Base-by-base conservation (phyloP, 2,329 filamentous ascomycete species). In the Clathrospora elynae region DNA sequence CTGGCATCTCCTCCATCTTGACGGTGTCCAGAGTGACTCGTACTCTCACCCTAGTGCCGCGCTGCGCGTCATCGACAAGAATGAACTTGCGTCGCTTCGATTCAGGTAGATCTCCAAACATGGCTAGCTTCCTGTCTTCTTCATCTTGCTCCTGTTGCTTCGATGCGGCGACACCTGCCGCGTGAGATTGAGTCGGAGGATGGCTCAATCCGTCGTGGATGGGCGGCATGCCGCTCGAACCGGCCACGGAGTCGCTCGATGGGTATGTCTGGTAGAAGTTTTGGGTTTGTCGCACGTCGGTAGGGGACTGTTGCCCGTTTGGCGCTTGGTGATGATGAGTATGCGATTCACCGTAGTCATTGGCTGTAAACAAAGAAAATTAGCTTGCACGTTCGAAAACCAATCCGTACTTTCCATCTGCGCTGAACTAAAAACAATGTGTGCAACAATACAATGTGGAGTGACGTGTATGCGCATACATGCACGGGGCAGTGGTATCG, bases 21-120 rank as follows among this genome's bases (percentile, higher is more conserved):
- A 96, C 90, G 30, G 86, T 85, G 64, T 96, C 90, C n/a, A 99
- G 83, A 51, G 88, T 93, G 36, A 96, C 91, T 49, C 91, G 87
- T 31, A 97, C 91, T 11, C 92, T 85, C 2, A 96, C 85, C 28
- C 90, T 83, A 35, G 83, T 86, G 37, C 86, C 87, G 12, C 65
- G 64, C 39, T 90, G 87, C 37, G 83, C 85, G 68, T 97, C 92
- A 55, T 96, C 91, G 18, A 97, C 90, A 7, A 97, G 82, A 57
- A 97, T 96, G 71, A 97, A 97, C 72, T 96, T 97, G 66, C 92
- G 87, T 64, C 90, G 89, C 75, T 95, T 96, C 37, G 86, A 85
- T 62, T 93, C 90, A 1, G 91, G 90, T 37, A 96, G 81, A 55
- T 93, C 87, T 34, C 90, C 89, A 69, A 96, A 96, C 30, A 96